phyloP scores from a whole-genome alignment of 169 alveolate species.

The Plasmodium ovale region DNA sequence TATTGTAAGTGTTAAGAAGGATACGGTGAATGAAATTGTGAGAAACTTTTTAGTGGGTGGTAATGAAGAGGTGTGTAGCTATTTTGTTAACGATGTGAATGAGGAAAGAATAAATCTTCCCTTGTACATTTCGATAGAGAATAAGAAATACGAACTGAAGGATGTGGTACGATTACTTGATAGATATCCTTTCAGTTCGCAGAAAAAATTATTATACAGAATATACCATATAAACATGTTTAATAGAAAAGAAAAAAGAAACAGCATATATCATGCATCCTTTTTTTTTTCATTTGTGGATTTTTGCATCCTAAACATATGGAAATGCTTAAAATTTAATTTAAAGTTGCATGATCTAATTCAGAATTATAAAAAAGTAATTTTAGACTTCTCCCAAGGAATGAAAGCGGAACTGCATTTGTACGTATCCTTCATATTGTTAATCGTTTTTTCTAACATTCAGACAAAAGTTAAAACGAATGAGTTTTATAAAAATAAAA shows the following conservation, averaged over 20 bases:
- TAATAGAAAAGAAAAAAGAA: constrained; percentile 3
- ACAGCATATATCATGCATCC: constrained; percentile 23
- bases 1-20: constrained; percentile 1
- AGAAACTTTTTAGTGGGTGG: constrained; percentile 15
- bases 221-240: constrained; percentile 56
- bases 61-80: constrained; percentile 37
- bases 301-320: constrained; percentile 63
- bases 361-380: constrained; percentile 39
- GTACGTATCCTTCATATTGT: constrained; percentile 66
- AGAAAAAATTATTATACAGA: constrained; percentile 68
- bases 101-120: constrained; percentile 64
- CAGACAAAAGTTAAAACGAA: constrained; percentile 21
- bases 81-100: constrained; percentile 43
- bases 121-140: constrained; percentile 38
- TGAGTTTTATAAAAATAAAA: constrained; percentile 44
- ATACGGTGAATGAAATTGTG: constrained; percentile 15
- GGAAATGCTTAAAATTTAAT: constrained; percentile 39
- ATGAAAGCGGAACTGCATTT: constrained; percentile 65
- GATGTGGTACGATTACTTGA: constrained; percentile 41
- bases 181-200: constrained; percentile 21
- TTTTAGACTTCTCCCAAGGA: constrained; percentile 19
- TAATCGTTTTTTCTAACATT: constrained; percentile 30
- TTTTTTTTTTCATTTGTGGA: constrained; percentile 71
- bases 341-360: constrained; percentile 22
- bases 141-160: constrained; percentile 49